These are phyloP conservation scores for Rubroboletus satanas DNA, from an alignment of 768 basidiomycete species.

Conservation along the genomic window DNA sequence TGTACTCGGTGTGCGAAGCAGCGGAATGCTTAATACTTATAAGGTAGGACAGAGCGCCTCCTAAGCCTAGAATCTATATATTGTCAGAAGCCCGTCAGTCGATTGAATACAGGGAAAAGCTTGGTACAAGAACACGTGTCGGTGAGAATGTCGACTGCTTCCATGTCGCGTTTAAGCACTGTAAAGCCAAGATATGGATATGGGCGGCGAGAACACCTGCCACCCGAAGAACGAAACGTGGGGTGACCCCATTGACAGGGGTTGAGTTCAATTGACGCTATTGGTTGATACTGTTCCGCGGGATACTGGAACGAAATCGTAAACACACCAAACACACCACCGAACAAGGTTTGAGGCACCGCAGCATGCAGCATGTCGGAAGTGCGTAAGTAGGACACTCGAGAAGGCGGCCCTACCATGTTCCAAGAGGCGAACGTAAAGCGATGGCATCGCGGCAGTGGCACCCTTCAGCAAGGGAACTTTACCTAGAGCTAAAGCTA, in stretches of 20 bases:
- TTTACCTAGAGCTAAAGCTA: background rate
- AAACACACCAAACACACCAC: constrained; percentile 1
- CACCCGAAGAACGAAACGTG: constrained; percentile 4
- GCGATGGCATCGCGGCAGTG: constrained; percentile 7
- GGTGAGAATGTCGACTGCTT: constrained; percentile 1
- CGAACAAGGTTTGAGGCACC: constrained; percentile 12
- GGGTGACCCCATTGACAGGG: background rate
- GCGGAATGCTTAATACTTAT: constrained; percentile 3
- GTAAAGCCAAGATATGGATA: background rate
- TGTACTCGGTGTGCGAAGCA: background rate
- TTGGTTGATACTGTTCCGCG: constrained; percentile 12
- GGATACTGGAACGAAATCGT: constrained; percentile 5
- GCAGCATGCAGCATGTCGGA: constrained; percentile 9
- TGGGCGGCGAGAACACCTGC: background rate
- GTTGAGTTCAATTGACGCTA: constrained; percentile 1
- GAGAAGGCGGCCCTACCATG: constrained; percentile 3
- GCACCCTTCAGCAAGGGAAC: constrained; percentile 1
- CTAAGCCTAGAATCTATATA: background rate
- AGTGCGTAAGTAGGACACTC: constrained; percentile 13
- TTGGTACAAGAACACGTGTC: constrained; percentile 7
- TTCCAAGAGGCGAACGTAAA: constrained; percentile 10
- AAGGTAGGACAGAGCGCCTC: constrained; percentile 1
- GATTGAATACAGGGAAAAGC: constrained; percentile 1
- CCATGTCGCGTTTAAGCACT: background rate
- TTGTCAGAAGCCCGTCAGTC: background rate